Base-by-base conservation (phyloP, 352 stramenopile species). In the Globisporangium rhizosaccharum region DNA sequence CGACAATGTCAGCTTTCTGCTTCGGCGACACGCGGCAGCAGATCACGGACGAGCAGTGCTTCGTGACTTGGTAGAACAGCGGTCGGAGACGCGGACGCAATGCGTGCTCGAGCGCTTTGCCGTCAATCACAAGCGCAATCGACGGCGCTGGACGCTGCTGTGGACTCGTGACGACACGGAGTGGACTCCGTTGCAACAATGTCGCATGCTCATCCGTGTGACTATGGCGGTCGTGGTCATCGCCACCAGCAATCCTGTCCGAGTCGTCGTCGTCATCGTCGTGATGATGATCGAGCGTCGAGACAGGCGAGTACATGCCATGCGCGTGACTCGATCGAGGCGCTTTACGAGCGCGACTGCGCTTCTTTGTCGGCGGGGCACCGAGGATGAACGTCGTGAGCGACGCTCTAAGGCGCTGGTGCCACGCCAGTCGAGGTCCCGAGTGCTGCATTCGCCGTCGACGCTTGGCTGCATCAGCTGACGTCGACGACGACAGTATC, bases 111-210 rank as follows among this genome's bases (percentile, higher is more conserved):
- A 99, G 73, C 37, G 93, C 92, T 62, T 84, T 79, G 18, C 96
- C 96, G 72, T 98, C 94, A 47, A 99, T 96, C 20, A 99, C 86
- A 26, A 99, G 76, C 14, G 90, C 92, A 52, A 90, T 62, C 3
- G 67, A 53, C 6, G 49, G 41, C 14, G 41, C 14, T 10, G 45
- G 20, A 45, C 25, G 17, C n/a, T 33, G 26, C 17, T n/a, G 26
- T 18, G 12, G 14, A 28, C 11, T 17, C 6, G 15, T 23, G 15
- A 59, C 52, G 23, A 49, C 33, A 36, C 36, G 41, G 15, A 59
- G 28, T 10, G 59, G n/a, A 23, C 52, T 17, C 14, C 52, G 37
- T 42, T 42, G 53, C 42, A 65, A 47, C 15, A 65, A 0, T 25
- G 41, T 14, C 10, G 33, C 33, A 10, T 39, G 33, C 10, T 39